phyloP scores from a whole-genome alignment of 2,329 filamentous ascomycete species.

The Trichoderma asperellum region DNA sequence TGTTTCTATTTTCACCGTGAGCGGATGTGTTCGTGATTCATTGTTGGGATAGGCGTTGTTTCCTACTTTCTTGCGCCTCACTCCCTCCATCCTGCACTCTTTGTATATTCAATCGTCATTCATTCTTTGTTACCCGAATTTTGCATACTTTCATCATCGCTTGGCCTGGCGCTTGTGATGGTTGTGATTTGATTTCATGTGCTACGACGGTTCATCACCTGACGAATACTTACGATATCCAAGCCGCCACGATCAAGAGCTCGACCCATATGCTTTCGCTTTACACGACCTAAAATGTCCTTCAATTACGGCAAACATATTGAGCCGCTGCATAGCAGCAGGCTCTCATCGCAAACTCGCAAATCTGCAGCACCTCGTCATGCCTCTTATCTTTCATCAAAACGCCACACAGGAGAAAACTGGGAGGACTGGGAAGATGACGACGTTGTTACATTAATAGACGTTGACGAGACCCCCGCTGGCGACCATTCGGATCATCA shows the following conservation, averaged over 20 bases:
- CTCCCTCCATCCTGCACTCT: not conserved
- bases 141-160: constrained; percentile 1
- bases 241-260: constrained; percentile 16
- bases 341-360: constrained; percentile 7
- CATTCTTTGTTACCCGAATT: constrained; percentile 1
- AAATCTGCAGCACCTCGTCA: constrained; percentile 31
- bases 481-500: constrained; percentile 3
- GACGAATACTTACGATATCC: constrained; percentile 7
- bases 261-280: not conserved
- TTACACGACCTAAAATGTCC: constrained; percentile 29
- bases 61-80: constrained; percentile 3
- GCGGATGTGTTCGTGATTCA: constrained; percentile 12
- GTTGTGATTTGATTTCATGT: not conserved
- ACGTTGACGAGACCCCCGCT: constrained; percentile 43
- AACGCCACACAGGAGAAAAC: constrained; percentile 43
- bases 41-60: constrained; percentile 15
- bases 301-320: constrained; percentile 24
- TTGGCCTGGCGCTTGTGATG: constrained; percentile 28
- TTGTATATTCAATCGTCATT: not conserved
- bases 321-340: constrained; percentile 25
- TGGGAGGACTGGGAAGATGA: constrained; percentile 62
- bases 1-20: not conserved
- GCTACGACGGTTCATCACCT: not conserved
- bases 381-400: constrained; percentile 28
- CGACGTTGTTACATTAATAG: constrained; percentile 47